These are phyloP conservation scores for Meira miltonrushii DNA, from an alignment of 1,284 basidiomycete species.

Conservation along the genomic window DNA sequence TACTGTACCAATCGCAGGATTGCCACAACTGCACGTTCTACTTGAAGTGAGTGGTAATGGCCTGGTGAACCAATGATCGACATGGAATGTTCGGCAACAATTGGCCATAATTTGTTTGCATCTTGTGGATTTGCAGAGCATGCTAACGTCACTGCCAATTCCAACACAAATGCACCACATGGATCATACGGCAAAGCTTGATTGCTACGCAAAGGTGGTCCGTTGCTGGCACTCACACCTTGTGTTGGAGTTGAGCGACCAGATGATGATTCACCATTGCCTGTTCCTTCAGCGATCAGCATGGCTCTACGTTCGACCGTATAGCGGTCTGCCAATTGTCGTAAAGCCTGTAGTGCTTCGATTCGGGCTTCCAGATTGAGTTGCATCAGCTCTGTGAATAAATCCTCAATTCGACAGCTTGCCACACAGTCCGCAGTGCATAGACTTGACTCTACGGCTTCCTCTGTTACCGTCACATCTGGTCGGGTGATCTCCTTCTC, in stretches of 20 bases:
- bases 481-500: constrained; percentile 66
- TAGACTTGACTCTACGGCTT: constrained; percentile 87
- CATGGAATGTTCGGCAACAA: constrained; percentile 84
- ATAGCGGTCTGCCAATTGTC: constrained; percentile 78
- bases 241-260: constrained; percentile 16
- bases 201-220: neutral
- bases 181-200: constrained; percentile 76
- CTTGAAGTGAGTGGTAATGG: constrained; percentile 79
- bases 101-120: constrained; percentile 83
- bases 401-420: constrained; percentile 85
- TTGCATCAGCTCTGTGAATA: constrained; percentile 86
- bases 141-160: constrained; percentile 84
- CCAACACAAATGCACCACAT: constrained; percentile 84
- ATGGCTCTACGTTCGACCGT: constrained; percentile 62
- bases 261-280: neutral
- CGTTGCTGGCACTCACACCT: neutral
- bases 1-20: constrained; percentile 29
- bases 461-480: constrained; percentile 60
- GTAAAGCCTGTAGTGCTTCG: constrained; percentile 77
- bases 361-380: constrained; percentile 62
- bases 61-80: constrained; percentile 70
- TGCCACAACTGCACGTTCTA: constrained; percentile 86
- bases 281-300: neutral
- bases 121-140: constrained; percentile 61
- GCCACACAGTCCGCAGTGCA: constrained; percentile 92